phyloP scores from a whole-genome alignment of 2,329 filamentous ascomycete species.

The Ophiosphaerella korrae region DNA sequence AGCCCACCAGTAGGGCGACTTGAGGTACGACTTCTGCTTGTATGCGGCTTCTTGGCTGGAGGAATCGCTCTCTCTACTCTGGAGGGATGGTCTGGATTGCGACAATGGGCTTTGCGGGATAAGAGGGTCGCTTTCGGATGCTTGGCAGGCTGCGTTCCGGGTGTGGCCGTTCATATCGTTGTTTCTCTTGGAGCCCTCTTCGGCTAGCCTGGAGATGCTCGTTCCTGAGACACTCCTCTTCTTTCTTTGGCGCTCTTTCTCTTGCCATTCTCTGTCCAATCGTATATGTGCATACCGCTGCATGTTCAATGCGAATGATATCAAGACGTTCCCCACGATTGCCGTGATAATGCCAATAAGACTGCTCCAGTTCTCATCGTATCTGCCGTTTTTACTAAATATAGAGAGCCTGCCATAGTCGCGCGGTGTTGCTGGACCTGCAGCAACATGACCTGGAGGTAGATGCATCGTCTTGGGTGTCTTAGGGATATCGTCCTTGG shows the following conservation, averaged over 20 bases:
- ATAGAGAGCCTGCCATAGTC: constrained; percentile 13
- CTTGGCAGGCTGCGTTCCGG: constrained; percentile 8
- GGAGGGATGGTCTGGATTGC: constrained; percentile 36
- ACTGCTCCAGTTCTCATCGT: constrained; percentile 73
- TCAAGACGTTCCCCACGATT: constrained; percentile 89
- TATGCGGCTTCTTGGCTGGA: constrained; percentile 38
- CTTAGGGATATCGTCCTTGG: neutral
- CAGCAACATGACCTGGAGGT: constrained; percentile 28
- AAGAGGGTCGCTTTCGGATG: constrained; percentile 44
- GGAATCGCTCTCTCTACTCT: constrained; percentile 31
- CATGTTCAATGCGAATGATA: constrained; percentile 93
- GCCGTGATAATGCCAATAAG: constrained; percentile 94
- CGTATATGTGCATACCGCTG: constrained; percentile 94
- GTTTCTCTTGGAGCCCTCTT: constrained; percentile 30
- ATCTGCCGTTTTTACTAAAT: constrained; percentile 16
- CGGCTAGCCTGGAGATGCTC: constrained; percentile 40
- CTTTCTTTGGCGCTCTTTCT: constrained; percentile 46
- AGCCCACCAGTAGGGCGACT: constrained; percentile 94
- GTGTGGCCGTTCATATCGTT: constrained; percentile 8
- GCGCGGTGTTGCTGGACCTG: constrained; percentile 22
- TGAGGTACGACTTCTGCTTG: constrained; percentile 75
- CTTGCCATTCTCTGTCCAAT: constrained; percentile 72
- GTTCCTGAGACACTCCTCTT: constrained; percentile 50
- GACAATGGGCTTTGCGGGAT: constrained; percentile 15
- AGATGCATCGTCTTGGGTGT: constrained; percentile 31